These are phyloP conservation scores for Omphalotus olearius DNA, from an alignment of 1,284 basidiomycete genomes.

Conservation along the genomic window DNA sequence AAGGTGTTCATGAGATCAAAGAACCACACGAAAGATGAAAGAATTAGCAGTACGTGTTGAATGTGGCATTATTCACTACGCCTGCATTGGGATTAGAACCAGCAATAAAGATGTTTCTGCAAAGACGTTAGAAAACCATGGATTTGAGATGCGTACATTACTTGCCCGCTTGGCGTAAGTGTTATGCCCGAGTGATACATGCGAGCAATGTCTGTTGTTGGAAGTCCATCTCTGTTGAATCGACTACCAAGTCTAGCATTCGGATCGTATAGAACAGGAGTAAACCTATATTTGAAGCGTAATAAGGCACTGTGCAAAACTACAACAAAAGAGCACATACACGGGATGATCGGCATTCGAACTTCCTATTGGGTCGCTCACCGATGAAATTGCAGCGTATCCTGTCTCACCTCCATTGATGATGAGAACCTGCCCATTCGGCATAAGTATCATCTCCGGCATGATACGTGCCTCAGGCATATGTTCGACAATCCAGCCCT, in stretches of 20 bases:
- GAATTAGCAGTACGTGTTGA: constrained; percentile 23
- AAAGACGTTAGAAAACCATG: neutral
- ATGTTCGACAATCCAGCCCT: constrained; percentile 34
- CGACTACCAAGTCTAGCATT: constrained; percentile 38
- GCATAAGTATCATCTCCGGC: constrained; percentile 46
- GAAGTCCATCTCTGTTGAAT: constrained; percentile 41
- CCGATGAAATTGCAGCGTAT: constrained; percentile 43
- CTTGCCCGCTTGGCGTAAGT: constrained; percentile 32
- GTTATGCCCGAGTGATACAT: constrained; percentile 41
- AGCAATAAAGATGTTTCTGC: constrained; percentile 39
- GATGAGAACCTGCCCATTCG: constrained; percentile 48
- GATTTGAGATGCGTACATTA: neutral
- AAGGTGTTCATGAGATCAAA: neutral
- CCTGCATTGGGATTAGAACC: constrained; percentile 45
- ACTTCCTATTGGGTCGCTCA: constrained; percentile 29
- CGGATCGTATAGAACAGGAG: constrained; percentile 50
- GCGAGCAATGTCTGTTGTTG: constrained; percentile 38
- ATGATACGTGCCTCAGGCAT: constrained; percentile 39
- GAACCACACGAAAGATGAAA: neutral
- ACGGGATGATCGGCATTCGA: constrained; percentile 45
- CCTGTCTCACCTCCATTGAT: constrained; percentile 43
- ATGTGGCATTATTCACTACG: constrained; percentile 26
- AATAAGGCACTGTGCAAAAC: neutral
- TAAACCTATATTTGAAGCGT: constrained; percentile 22
- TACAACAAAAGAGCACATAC: constrained; percentile 4